These are phyloP conservation scores for Leucosporidium creatinivorum DNA, from an alignment of 768 basidiomycete species.

Conservation along the genomic window DNA sequence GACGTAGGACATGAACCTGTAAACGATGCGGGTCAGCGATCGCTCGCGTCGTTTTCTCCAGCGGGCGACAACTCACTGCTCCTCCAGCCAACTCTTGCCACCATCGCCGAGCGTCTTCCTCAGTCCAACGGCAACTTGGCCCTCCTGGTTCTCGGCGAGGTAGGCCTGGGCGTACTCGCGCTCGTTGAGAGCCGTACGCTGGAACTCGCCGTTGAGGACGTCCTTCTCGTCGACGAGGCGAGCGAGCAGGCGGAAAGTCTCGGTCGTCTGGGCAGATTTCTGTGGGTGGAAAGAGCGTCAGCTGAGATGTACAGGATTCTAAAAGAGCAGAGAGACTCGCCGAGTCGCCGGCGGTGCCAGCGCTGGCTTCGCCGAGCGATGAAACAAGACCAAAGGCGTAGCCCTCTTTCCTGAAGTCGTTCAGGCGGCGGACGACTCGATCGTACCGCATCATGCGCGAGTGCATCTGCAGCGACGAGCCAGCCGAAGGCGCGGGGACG, in stretches of 20 bases:
- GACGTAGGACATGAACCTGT: conserved; percentile 46
- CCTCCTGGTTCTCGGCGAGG: conserved; percentile 51
- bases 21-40: not conserved
- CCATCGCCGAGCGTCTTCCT: conserved; percentile 70
- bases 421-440: conserved; percentile 68
- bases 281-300: conserved; percentile 15
- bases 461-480: conserved; percentile 48
- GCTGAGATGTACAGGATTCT: not conserved
- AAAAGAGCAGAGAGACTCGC: not conserved
- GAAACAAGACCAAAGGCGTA: conserved; percentile 30
- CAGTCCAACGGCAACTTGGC: conserved; percentile 57
- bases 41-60: too few species aligned
- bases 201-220: conserved; percentile 38
- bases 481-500: not conserved
- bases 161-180: conserved; percentile 76
- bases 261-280: conserved; percentile 41
- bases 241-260: conserved; percentile 42
- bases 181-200: conserved; percentile 59
- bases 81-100: conserved; percentile 71
- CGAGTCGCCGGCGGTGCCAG: conserved; percentile 13
- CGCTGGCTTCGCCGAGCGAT: conserved; percentile 48
- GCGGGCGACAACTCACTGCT: too few species aligned
- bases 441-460: conserved; percentile 95
- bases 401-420: conserved; percentile 54
- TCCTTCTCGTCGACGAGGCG: conserved; percentile 42